Evolutionary conservation across 1,284 basidiomycete genomes (phyloP), one percentile per base, ranked within the genome.

Genomic region (Rhodotorula sp.): DNA sequence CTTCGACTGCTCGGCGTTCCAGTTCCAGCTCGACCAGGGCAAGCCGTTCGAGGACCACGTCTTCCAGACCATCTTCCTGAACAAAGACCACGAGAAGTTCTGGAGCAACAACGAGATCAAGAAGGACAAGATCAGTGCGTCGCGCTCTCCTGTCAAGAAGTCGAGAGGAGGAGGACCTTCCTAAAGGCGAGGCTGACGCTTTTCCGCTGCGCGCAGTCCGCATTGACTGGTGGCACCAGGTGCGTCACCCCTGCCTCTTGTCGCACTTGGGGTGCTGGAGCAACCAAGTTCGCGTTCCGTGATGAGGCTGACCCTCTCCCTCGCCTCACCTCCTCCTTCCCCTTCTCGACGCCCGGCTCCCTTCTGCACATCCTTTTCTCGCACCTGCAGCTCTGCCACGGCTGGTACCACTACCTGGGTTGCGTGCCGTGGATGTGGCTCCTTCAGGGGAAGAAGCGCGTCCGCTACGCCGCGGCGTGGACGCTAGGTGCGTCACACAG

Each of bases 391-490:
- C 53, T 63, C 15, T 63, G 62, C 41, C 62, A 63, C 53, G 62
- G 62, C 53, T 63, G 62, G 65, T 64, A 51, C 4, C 86, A 87
- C 79, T 88, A 87, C 75, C 84, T 84, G 15, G 81, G 81, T 9
- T 84, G 84, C 17, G 87, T 89, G 4, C 87, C 87, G 27, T 88
- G 85, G 84, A 85, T 89, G 83, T 86, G 86, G 83, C 80, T 85
- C 63, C 84, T 88, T 73, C 88, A 88, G 75, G 86, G 86, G 27
- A 85, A 84, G 71, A 82, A 83, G 69, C 76, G 80, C 65, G 79
- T 79, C 15, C 85, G 84, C 5, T 86, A 80, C 66, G 84, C 82
- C 37, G 82, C 81, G 17, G 79, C 79, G 25, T 82, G 80, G 81
- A 80, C 81, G 10, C 51, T 78, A 19, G 53, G 53, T 54, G 32